Base-by-base conservation (phyloP, 345 rosid species). In the Gossypioides kirkii region DNA sequence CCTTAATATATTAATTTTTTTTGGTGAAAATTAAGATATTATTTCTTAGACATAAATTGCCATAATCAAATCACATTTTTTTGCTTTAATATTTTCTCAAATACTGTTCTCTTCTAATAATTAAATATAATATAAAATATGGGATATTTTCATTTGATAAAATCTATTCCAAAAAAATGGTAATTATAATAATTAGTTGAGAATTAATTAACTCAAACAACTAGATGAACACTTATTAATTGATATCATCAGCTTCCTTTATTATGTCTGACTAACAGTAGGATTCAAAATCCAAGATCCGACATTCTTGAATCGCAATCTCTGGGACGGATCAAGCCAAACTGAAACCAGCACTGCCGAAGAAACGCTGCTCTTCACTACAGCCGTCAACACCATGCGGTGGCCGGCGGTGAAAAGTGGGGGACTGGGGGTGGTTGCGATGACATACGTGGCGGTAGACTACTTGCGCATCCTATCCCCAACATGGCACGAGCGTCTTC, bases 381-480 rank as follows among this genome's bases (percentile, higher is more conserved):
- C 45, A 46, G 47, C 47, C 61, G 66, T 47, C 80, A 53, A 61
- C 80, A 20, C 81, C 71, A 87, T 80, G 91, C 80, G 77, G 82
- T 80, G 70, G 77, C 74, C 73, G 55, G 52, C 80, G 76, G 76
- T 78, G 63, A 17, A 76, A 60, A 49, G 80, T 74, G 86, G 90
- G 7, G 97, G 99, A 60, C 79, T 94, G 13, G 98, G 99, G 10
- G 50, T 85, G 69, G 97, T 92, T 28, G 98, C 99, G 45, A 75
- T 92, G 12, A 82, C 91, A 23, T 94, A 94, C 70, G 89, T 94
- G 61, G 87, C 86, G 60, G 79, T 94, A 16, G 98, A 94, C 80
- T 94, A 94, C 77, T 83, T 94, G 68, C 90, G 98, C 43, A 85
- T 84, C 84, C 76, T 89, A 43, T 92, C 97, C 6, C 92, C 95